Base-by-base conservation (phyloP, 208 protist species). In the Leishmania mexicana region DNA sequence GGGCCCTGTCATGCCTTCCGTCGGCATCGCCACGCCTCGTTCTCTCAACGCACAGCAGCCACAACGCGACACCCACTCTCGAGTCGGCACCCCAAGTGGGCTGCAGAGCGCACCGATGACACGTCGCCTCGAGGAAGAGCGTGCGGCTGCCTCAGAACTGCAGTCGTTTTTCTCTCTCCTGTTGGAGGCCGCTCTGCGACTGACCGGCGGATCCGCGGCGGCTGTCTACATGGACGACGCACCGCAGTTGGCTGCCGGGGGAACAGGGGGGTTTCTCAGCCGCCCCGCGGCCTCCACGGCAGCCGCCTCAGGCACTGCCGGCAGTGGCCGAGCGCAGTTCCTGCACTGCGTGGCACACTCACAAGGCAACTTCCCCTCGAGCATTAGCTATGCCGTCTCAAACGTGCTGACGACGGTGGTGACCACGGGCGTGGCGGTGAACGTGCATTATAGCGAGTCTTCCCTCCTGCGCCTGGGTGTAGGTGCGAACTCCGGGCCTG, bases 131-230 rank as follows among this genome's bases (percentile, higher is more conserved):
- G 78, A 78, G 28, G 87, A 93, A 40, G 68, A 83, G 49, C 84
- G 83, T 15, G 84, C 72, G 15, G 87, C 85, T 21, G 85, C 84
- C 10, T 78, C 79, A 24, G 77, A 83, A 57, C 67, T 97, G 45
- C 92, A 95, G 76, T 88, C 87, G 19, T 93, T 89, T 45, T 85
- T 97, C 47, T 90, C 87, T 79, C 45, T 97, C 3, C 81, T 95
- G 75, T 84, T 97, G 53, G 91, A 96, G 57, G 85, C 88, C 3
- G 84, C 89, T 6, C 70, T 92, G 28, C 87, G 86, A 21, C 81
- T 87, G 7, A 83, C 86, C 11, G 89, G 90, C 45, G 92, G 83
- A 5, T 89, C 82, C 1, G 87, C 89, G 11, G 94, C 84, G 0
- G 94, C 91, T 1, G 74, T 97, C 0, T 97, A 93, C 83, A 57